Percentiles rank a stretch among this genome's conserved stretches.
Conservation (phyloP, 495 filamentous ascomycete species). For the Talaromyces trachyspermus region DNA sequence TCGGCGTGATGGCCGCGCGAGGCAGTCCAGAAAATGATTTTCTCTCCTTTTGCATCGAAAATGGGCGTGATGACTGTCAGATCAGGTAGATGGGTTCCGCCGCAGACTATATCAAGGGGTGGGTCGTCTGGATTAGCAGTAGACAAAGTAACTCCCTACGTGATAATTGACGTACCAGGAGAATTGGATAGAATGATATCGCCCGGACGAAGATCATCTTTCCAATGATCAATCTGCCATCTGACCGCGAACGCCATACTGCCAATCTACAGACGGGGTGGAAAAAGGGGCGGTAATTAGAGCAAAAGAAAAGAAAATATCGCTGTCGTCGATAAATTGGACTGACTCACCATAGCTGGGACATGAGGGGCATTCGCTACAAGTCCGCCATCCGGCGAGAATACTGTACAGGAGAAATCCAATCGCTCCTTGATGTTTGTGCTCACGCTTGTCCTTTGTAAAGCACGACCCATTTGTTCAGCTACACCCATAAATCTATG, state of each 20-base stretch:
- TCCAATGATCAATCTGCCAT: conserved; percentile 15
- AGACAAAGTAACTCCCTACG: too few species aligned
- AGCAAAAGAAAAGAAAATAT: too few species aligned
- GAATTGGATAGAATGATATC: conserved; percentile 77
- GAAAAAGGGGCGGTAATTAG: too few species aligned
- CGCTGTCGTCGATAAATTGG: too few species aligned
- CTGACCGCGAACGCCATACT: conserved; percentile 27
- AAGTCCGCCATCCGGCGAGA: conserved; percentile 78
- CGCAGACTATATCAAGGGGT: conserved; percentile 91
- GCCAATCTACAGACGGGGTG: conserved; percentile 91
- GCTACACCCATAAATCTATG: conserved; percentile 99
- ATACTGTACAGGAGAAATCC: conserved; percentile 94
- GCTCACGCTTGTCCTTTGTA: conserved; percentile 95
- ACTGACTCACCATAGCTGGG: conserved; percentile 89
- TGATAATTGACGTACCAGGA: too few species aligned
- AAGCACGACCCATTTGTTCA: conserved; percentile 91
- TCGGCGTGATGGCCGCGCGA: conserved; percentile 88
- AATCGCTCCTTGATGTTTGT: conserved; percentile 98
- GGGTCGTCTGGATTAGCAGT: too few species aligned
- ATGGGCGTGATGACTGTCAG: conserved; percentile 88
- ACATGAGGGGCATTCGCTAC: conserved; percentile 95
- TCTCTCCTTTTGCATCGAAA: conserved; percentile 62
- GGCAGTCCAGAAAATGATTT: conserved; percentile 95
- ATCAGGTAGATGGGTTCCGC: conserved; percentile 82
- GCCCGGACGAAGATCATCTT: conserved; percentile 91